Evolutionary conservation across 805 yeast species (phyloP).

Genomic region (Candida boidinii): DNA sequence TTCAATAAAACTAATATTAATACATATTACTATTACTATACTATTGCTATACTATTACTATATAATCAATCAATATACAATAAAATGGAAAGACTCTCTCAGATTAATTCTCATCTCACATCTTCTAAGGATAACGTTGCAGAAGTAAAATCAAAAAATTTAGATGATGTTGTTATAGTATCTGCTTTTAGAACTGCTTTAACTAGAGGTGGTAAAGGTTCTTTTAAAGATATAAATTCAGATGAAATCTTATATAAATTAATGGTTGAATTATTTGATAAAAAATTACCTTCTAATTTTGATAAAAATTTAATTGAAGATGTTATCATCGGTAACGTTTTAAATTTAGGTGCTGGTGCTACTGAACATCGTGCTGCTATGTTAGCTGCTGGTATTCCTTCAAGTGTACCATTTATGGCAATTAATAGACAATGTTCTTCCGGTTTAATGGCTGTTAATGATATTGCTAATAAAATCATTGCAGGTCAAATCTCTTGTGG

Average conservation of each 20-base stretch:
- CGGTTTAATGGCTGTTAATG: constrained; percentile 84
- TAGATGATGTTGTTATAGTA: constrained; percentile 87
- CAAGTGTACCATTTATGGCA: constrained; percentile 69
- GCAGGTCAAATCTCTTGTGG: constrained; percentile 89
- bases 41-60: too few species aligned
- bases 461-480: constrained; percentile 80
- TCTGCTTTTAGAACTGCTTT: constrained; percentile 88
- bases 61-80: too few species aligned
- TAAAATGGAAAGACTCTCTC: constrained; percentile 28
- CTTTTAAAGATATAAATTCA: constrained; percentile 72
- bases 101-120: constrained; percentile 23
- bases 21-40: too few species aligned
- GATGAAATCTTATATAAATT: constrained; percentile 70
- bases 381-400: constrained; percentile 86
- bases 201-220: constrained; percentile 81
- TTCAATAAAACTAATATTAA: too few species aligned
- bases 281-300: constrained; percentile 40
- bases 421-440: constrained; percentile 93
- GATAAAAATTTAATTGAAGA: constrained; percentile 61
- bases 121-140: constrained; percentile 13
- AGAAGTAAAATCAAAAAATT: constrained; percentile 43
- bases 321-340: constrained; percentile 83
- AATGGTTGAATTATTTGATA: constrained; percentile 50
- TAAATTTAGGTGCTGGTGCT: constrained; percentile 91
- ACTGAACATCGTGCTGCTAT: constrained; percentile 90